Percentiles rank a stretch among this genome's conserved stretches.
Evolutionary conservation across 139 green algal genomes (phyloP).

Genomic region (Chlamydomonas sphaeroides): DNA sequence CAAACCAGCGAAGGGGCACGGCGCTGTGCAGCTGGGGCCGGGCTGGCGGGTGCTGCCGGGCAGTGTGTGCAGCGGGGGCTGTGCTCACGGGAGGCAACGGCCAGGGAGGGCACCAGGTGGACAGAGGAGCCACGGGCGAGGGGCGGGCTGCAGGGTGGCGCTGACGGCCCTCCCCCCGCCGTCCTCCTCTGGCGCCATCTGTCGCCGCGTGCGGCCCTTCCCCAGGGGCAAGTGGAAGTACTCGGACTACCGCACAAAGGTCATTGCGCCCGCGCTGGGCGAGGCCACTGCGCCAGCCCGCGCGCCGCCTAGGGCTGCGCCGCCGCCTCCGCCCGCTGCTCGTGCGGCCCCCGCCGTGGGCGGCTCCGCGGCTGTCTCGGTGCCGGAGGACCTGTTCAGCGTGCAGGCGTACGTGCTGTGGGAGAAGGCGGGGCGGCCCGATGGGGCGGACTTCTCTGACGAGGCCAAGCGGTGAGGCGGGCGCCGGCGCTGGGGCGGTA

Average conservation of each 20-base stretch:
- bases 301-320: neutral
- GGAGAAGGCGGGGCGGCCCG: constrained; percentile 82
- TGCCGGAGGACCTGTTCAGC: constrained; percentile 72
- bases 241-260: constrained; percentile 37
- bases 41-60: no score
- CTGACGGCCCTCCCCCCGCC: no score
- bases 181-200: no score
- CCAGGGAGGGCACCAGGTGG: no score
- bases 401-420: constrained; percentile 89
- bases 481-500: no score
- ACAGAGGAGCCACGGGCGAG: no score
- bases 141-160: no score
- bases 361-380: constrained; percentile 3
- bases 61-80: no score
- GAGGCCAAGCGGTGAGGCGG: constrained; percentile 31
- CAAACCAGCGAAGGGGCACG: no score
- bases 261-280: constrained; percentile 3
- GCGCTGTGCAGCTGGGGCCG: no score
- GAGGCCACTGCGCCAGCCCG: neutral
- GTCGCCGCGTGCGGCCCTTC: no score
- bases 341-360: neutral
- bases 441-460: constrained; percentile 74
- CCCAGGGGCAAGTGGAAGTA: constrained; percentile 67
- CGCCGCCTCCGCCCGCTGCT: neutral
- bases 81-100: no score